Conservation (phyloP, 257 asterid species). For the Penstemon newberryi region DNA sequence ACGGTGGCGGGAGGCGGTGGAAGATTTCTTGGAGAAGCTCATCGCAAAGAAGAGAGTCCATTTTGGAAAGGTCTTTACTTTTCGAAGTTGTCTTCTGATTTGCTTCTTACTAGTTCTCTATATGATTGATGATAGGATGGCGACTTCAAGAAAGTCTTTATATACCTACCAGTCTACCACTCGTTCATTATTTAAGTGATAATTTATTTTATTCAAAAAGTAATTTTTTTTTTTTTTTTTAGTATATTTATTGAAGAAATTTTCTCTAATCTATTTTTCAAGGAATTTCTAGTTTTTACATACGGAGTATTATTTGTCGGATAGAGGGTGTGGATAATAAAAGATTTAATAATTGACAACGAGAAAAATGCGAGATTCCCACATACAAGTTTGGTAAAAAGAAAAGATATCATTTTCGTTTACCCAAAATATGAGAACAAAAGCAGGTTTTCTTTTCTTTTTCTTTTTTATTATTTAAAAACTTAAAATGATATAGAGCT, state of each 20-base stretch:
- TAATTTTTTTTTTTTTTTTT: neutral
- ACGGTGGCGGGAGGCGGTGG: constrained; percentile 68
- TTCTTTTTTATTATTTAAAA: no score
- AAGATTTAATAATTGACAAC: no score
- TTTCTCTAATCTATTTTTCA: neutral
- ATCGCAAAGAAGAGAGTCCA: constrained; percentile 74
- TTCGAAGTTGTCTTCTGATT: neutral
- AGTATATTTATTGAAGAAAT: neutral
- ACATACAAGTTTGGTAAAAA: no score
- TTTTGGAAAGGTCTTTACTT: constrained; percentile 9
- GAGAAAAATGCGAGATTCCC: no score
- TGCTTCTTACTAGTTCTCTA: neutral
- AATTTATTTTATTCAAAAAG: neutral
- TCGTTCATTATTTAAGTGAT: constrained; percentile 21
- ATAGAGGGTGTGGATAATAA: no score
- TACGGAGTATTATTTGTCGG: no score
- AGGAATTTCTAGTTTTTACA: no score
- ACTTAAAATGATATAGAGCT: no score
- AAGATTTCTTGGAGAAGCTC: constrained; percentile 81
- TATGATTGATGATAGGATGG: constrained; percentile 17
- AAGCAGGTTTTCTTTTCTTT: no score
- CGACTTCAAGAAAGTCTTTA: constrained; percentile 10
- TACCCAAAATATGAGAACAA: no score
- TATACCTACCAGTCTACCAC: constrained; percentile 39
- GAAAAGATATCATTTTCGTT: no score